Evolutionary conservation across 2,329 filamentous ascomycete genomes (phyloP).

Genomic region (Plenodomus biglobosus): DNA sequence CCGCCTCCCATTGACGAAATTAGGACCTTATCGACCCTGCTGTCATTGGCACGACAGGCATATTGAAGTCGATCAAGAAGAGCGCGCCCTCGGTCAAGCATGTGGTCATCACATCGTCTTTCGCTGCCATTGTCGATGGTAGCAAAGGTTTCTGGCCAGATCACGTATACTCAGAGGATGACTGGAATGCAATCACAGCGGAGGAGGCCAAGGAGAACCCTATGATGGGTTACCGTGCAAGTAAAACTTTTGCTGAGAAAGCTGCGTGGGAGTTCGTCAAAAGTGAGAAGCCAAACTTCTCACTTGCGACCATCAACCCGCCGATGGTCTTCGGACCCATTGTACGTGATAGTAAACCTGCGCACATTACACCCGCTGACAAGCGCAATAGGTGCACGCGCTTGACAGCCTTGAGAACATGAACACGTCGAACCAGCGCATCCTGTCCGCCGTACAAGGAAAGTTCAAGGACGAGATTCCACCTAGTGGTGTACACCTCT

Average conservation of each 20-base stretch:
- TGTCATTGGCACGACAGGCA: slow-evolving; percentile 64
- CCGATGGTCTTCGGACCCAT: slow-evolving; percentile 55
- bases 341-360: slow-evolving; percentile 28
- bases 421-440: slow-evolving; percentile 72
- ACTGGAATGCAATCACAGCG: slow-evolving; percentile 61
- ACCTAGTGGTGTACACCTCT: slow-evolving; percentile 57
- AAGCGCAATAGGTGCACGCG: slow-evolving; percentile 50
- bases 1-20: slow-evolving; percentile 4
- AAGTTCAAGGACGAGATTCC: slow-evolving; percentile 60
- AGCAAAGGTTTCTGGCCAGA: slow-evolving; percentile 55
- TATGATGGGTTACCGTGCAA: slow-evolving; percentile 53
- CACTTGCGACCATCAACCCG: slow-evolving; percentile 53
- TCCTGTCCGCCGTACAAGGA: slow-evolving; percentile 65
- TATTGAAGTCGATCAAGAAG: slow-evolving; percentile 63
- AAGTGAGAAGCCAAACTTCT: slow-evolving; percentile 55
- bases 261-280: slow-evolving; percentile 57
- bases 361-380: slow-evolving; percentile 8
- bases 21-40: slow-evolving; percentile 61
- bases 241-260: slow-evolving; percentile 64
- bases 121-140: slow-evolving; percentile 64
- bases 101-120: slow-evolving; percentile 71
- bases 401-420: slow-evolving; percentile 64
- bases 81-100: slow-evolving; percentile 67
- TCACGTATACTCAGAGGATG: slow-evolving; percentile 55
- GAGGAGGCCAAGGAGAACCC: slow-evolving; percentile 52